Evolutionary conservation across 805 yeast genomes (phyloP), one percentile per base, ranked within the genome.

Genomic region (Kluyveromyces wickerhamii): DNA sequence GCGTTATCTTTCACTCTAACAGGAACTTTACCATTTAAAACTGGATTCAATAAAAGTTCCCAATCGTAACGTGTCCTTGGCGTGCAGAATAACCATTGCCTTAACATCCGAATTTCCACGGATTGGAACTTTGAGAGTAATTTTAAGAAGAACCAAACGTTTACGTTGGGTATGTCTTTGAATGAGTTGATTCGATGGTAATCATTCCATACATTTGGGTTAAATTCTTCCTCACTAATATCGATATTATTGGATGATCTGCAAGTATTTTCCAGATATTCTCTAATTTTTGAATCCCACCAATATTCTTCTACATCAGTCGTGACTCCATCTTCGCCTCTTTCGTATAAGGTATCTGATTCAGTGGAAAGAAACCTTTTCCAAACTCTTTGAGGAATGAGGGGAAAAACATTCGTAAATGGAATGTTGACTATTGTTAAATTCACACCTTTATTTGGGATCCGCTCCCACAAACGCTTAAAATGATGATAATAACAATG

Each of bases 1-100:
- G 58, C 63, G 28, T 43, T 55, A 36, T 59, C 67, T 29, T 54
- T 49, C 1, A 64, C 66, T 32, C 58, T 54, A 7, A 60, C 47
- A 3, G 62, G 57, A 9, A 57, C 62, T 10, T 47, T 39, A 1
- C 50, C 51, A 13, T 59, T 56, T 16, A 65, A 50, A 10, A 64
- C 59, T 0, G 66, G 63, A 11, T 43, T 38, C 6, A 65, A 34
- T 9, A 65, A 39, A 7, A 48, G 31, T 27, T 55, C 63, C 69
- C 68, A 64, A 36, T 64, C 68, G 19, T 52, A 45, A 31, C 60
- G 52, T 1, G 58, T 48, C 42, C 68, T 50, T 19, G 59, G 51
- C 6, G 65, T 63, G 38, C 65, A 64, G 20, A 59, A 48, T 18
- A 52, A 44, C 52, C 60, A 62, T 34, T 52, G 58, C 37, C 60